These are phyloP conservation scores for Ampelomyces quisqualis DNA, from an alignment of 2,329 filamentous ascomycete genomes.

Conservation along the genomic window DNA sequence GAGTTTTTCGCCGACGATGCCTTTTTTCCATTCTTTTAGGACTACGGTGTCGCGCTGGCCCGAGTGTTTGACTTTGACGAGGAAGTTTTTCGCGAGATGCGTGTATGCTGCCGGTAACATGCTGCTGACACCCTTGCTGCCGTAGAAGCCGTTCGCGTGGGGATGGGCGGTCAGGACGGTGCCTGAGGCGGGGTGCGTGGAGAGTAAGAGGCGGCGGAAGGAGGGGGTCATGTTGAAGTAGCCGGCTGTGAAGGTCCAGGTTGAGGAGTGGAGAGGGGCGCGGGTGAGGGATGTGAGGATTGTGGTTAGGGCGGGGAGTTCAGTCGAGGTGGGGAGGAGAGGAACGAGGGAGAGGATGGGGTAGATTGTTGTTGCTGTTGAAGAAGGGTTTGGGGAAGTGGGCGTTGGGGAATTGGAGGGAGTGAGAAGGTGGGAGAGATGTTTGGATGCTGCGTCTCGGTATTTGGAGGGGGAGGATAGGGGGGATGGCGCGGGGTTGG, in stretches of 20 bases:
- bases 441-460: slow-evolving; percentile 65
- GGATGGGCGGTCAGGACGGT: slow-evolving; percentile 91
- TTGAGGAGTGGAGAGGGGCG: slow-evolving; percentile 65
- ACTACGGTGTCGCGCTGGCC: slow-evolving; percentile 61
- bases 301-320: slow-evolving; percentile 76
- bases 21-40: slow-evolving; percentile 84
- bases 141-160: slow-evolving; percentile 93
- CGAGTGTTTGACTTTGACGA: slow-evolving; percentile 61
- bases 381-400: slow-evolving; percentile 45
- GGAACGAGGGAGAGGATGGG: slow-evolving; percentile 86
- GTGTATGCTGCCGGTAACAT: slow-evolving; percentile 92
- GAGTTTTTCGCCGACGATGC: slow-evolving; percentile 74
- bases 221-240: slow-evolving; percentile 96
- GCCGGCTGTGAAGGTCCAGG: slow-evolving; percentile 95
- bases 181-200: slow-evolving; percentile 67
- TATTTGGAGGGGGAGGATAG: slow-evolving; percentile 69
- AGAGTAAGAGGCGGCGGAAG: slow-evolving; percentile 76
- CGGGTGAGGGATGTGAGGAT: slow-evolving; percentile 71
- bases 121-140: slow-evolving; percentile 81
- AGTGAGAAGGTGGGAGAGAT: slow-evolving; percentile 67
- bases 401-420: slow-evolving; percentile 43
- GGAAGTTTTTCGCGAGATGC: slow-evolving; percentile 77
- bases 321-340: slow-evolving; percentile 82
- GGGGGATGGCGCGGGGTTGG: slow-evolving; percentile 74
- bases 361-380: slow-evolving; percentile 67